These are phyloP conservation scores for Miscanthus lutarioriparius DNA, from an alignment of 176 grass and related monocot genomes.

Conservation along the genomic window DNA sequence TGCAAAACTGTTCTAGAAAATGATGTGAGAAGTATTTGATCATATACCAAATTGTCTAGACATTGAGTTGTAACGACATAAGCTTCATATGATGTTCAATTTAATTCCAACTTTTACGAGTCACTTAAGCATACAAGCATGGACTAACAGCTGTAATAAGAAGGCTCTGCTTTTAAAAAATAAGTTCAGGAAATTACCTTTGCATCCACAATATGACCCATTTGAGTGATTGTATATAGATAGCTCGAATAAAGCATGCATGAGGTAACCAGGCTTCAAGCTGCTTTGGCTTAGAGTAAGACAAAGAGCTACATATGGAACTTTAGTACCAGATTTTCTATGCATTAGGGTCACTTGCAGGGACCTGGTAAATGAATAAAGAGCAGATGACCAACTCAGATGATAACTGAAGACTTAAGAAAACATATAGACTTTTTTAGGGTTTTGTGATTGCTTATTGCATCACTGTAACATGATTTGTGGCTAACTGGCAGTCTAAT, in stretches of 20 bases:
- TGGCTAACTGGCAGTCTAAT: background rate
- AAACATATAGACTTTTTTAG: background rate
- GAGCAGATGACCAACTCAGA: background rate
- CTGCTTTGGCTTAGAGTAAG: background rate
- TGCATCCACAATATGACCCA: background rate
- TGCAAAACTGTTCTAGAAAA: background rate
- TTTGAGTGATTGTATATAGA: conserved; percentile 41
- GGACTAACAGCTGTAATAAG: background rate
- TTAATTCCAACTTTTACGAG: background rate
- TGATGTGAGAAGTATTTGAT: background rate
- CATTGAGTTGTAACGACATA: background rate
- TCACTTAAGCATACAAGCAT: background rate
- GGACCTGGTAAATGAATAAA: conserved; percentile 17
- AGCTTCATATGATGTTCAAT: background rate
- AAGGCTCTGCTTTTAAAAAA: background rate
- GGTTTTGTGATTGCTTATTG: background rate
- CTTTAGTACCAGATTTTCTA: background rate
- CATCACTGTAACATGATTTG: background rate
- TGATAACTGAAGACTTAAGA: background rate
- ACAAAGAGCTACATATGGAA: conserved; percentile 6
- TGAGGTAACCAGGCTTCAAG: background rate
- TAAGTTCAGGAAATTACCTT: conserved; percentile 27
- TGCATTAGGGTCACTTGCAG: background rate
- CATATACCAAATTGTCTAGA: background rate
- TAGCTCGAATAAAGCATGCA: conserved; percentile 22